Conservation (phyloP, 1,284 basidiomycete species). For the Fomitopsis schrenkii region DNA sequence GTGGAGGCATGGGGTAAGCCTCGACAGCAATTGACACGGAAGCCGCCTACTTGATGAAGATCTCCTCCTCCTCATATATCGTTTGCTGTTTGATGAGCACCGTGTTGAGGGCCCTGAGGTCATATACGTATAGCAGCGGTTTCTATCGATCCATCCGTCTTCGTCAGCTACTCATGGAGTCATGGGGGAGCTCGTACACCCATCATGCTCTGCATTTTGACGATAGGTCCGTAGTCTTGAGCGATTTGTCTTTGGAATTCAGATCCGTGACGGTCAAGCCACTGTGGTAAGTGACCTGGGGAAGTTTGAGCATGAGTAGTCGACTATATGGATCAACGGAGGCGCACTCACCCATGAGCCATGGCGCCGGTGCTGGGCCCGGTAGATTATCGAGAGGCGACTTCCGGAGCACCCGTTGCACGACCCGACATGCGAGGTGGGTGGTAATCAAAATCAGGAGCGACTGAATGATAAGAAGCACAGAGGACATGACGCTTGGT, state of each 20-base stretch:
- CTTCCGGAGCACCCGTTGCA: not conserved
- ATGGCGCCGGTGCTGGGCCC: constrained; percentile 10
- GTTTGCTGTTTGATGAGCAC: constrained; percentile 1
- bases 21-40: too few species aligned
- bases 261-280: constrained; percentile 9
- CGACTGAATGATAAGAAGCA: not conserved
- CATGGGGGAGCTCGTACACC: constrained; percentile 3
- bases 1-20: not conserved
- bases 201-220: constrained; percentile 14
- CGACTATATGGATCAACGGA: not conserved
- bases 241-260: constrained; percentile 14
- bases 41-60: constrained; percentile 1
- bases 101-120: constrained; percentile 3
- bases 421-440: not conserved
- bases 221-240: constrained; percentile 16
- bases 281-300: constrained; percentile 11
- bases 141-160: not conserved
- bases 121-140: constrained; percentile 5
- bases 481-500: not conserved
- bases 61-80: constrained; percentile 2
- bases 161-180: not conserved
- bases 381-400: constrained; percentile 13
- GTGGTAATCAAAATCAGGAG: not conserved
- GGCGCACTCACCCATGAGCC: constrained; percentile 10
- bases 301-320: not conserved